Percentiles rank a stretch among this genome's conserved stretches.
These are phyloP conservation scores for Candida khao-thaluensis DNA, from an alignment of 805 yeast species.

Conservation along the genomic window DNA sequence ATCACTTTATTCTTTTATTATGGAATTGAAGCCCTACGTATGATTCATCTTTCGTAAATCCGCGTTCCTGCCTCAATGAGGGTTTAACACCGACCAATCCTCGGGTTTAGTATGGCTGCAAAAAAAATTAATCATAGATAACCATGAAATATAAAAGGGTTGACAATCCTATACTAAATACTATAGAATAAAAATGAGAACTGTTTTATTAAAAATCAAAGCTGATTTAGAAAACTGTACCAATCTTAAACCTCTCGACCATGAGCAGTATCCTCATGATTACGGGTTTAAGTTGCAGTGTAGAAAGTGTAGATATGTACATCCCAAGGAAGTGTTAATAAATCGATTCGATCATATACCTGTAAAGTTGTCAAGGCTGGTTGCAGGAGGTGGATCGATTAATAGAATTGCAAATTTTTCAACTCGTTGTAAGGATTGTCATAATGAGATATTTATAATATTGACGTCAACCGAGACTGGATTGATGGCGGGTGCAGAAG, in stretches of 20 bases:
- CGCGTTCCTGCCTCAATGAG: background rate
- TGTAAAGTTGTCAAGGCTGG: background rate
- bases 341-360: conserved; percentile 12
- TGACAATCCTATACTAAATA: too few species aligned
- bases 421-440: conserved; percentile 16
- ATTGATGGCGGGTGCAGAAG: background rate
- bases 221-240: conserved; percentile 16
- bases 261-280: conserved; percentile 17
- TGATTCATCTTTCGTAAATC: conserved; percentile 2
- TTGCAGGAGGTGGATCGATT: background rate
- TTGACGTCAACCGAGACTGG: conserved; percentile 1
- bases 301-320: conserved; percentile 7
- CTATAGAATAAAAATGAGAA: conserved; percentile 14
- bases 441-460: conserved; percentile 10
- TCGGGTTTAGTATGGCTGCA: conserved; percentile 1
- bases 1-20: too few species aligned
- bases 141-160: too few species aligned
- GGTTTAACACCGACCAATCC: conserved; percentile 3
- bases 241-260: conserved; percentile 15
- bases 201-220: conserved; percentile 9
- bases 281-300: conserved; percentile 15
- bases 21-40: background rate
- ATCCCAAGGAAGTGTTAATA: conserved; percentile 11
- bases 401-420: conserved; percentile 13
- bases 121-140: too few species aligned